Base-by-base conservation (phyloP, 2,329 filamentous ascomycete genomes). In the Triangularia verruculosa region DNA sequence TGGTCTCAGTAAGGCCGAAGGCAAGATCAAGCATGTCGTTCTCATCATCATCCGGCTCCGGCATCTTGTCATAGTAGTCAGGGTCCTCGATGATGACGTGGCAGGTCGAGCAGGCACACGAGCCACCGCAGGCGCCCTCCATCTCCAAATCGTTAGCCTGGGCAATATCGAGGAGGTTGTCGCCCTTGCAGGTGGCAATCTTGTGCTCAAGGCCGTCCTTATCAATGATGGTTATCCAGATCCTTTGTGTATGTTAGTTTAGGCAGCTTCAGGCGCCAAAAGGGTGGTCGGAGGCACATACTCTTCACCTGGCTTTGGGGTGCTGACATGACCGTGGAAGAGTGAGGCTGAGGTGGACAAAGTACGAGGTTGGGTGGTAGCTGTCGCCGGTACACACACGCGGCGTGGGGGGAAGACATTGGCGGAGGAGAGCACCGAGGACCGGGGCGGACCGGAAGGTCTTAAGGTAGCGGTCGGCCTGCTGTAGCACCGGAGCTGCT, bases 51-150 rank as follows among this genome's bases (percentile, higher is more conserved):
- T 89, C 87, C 47, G 89, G 88, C 75, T 92, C 89, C 70, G 87
- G 84, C 81, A 93, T 92, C 77, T 85, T 86, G 69, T 94, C 90
- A 78, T 90, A 94, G 77, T 87, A 84, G 4, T 85, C 84, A 53
- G 91, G 86, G 72, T 90, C 87, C 64, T 86, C 78, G 39, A 97
- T 90, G 66, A 97, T 93, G 62, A 96, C 89, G 78, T 97, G 93
- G 79, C 93, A 97, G 5, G 93, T 97, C 63, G 91, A 95, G 79
- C 93, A 97, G 61, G 93, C 93, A 78, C 93, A 97, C 32, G 91
- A 95, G 22, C 93, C 95, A 70, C 95, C 95, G 74, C 95, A 99
- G 12, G 95, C 95, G 66, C 95, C 93, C 82, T 99, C 95, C 94
- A 99, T 98, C 77, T 99, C 95, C 51, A 99, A 81, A 73, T 98